Base-by-base conservation (phyloP, 305 asterid genomes). In the Petunia hybrid region DNA sequence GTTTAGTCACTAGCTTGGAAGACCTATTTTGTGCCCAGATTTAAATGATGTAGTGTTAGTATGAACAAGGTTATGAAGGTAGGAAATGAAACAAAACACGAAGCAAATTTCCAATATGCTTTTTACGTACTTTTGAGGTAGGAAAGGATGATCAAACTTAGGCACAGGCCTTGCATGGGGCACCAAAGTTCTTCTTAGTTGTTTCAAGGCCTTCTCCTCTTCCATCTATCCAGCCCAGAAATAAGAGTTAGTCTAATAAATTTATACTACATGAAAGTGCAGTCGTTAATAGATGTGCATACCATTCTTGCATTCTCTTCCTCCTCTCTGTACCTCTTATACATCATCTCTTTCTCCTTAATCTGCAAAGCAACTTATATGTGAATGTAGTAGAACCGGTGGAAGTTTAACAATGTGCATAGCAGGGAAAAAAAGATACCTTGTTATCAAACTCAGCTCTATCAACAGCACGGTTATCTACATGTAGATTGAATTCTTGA, bases 181-280 rank as follows among this genome's bases (percentile, higher is more conserved):
- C 56, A 94, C 94, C 84, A 94, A 83, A 16, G 95, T 92, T 83
- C 97, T 89, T 76, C 98, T 70, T 78, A 92, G 41, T 84, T 94
- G 97, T 82, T 95, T 95, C 86, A 95, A 81, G 36, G 98, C 97
- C 89, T 94, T 94, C 87, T 94, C 98, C 80, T 94, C 99, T 87
- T 96, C 98, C 97, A 94, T 90, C 99, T 95, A 74, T 61, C 4
- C 73, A 1, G 13, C 43, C 42, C 71, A 35, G 35, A 59, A 78
- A 48, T 53, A n/a, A 48, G 59, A 78, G 10, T 41, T 60, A 43
- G 42, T 31, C 41, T 14, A 63, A n/a, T 9, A 4, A 78, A 43
- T 36, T 57, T 9, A 2, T 2, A 81, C 48, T 55, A 22, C 51
- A 51, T 6, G 16, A 77, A 63, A 13, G 55, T 40, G 46, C 51